Conservation (phyloP, 306 rosid genomes). For the Trichosanthes truncata region DNA sequence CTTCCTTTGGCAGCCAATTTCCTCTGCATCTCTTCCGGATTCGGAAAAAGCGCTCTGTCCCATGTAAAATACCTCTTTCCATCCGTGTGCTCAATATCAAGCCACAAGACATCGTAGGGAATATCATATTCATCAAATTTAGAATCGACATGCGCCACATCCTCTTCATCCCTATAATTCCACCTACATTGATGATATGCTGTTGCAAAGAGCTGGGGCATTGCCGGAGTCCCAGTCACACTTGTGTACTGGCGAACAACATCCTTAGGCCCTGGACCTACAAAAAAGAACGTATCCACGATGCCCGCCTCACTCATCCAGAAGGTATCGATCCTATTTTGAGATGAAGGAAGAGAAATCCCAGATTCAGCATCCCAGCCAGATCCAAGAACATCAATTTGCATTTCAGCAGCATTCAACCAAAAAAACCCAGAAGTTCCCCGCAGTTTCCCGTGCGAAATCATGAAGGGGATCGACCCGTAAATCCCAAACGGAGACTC, state of each 20-base stretch:
- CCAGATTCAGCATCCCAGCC: conserved; percentile 83
- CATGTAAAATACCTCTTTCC: conserved; percentile 91
- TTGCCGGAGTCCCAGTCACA: conserved; percentile 64
- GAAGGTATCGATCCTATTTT: conserved; percentile 57
- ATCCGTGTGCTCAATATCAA: conserved; percentile 91
- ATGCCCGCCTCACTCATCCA: conserved; percentile 98
- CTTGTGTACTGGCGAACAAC: conserved; percentile 63
- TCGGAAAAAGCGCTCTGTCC: conserved; percentile 68
- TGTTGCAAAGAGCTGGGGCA: conserved; percentile 79
- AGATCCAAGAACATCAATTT: conserved; percentile 73
- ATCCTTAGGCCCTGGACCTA: conserved; percentile 84
- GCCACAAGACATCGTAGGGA: conserved; percentile 97
- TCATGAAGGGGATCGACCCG: conserved; percentile 86
- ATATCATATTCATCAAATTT: conserved; percentile 82
- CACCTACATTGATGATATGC: conserved; percentile 95
- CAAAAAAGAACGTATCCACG: conserved; percentile 71
- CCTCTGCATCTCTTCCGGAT: conserved; percentile 93
- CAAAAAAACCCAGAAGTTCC: conserved; percentile 85
- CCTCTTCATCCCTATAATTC: conserved; percentile 96
- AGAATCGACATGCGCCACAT: conserved; percentile 77
- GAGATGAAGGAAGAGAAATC: conserved; percentile 54
- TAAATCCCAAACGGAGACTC: conserved; percentile 89
- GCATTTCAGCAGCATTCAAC: conserved; percentile 97
- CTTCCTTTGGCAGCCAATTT: conserved; percentile 77
- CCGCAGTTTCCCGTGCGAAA: conserved; percentile 64